phyloP scores from a whole-genome alignment of 495 filamentous ascomycete species.

The Tuber calosporum region DNA sequence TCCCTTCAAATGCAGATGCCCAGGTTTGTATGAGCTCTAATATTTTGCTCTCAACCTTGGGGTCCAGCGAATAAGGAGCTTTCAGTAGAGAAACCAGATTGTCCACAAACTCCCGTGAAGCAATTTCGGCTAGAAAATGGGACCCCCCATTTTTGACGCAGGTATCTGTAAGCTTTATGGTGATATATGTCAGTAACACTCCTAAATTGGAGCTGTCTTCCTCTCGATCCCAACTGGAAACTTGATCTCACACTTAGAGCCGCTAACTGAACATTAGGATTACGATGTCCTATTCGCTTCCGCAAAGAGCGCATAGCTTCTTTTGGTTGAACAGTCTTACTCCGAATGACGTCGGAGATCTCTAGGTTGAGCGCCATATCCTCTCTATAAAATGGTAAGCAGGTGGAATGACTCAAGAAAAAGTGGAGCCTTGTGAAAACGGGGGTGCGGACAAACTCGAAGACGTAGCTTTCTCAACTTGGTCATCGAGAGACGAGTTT shows the following conservation, averaged over 20 bases:
- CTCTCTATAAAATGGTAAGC: constrained; percentile 54
- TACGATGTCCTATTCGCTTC: constrained; percentile 85
- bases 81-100: constrained; percentile 86
- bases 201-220: not conserved
- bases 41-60: constrained; percentile 80
- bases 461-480: constrained; percentile 87
- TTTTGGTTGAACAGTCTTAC: constrained; percentile 91
- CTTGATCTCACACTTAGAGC: constrained; percentile 65
- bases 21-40: constrained; percentile 88
- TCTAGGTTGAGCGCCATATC: constrained; percentile 95
- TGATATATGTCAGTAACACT: constrained; percentile 19
- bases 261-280: constrained; percentile 90
- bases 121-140: constrained; percentile 93
- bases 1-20: constrained; percentile 83
- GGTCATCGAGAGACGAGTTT: constrained; percentile 82
- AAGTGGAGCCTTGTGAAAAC: not conserved
- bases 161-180: constrained; percentile 75
- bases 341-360: constrained; percentile 92
- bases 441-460: constrained; percentile 67
- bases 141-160: constrained; percentile 96
- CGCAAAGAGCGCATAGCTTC: constrained; percentile 96
- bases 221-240: not conserved
- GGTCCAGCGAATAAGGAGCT: constrained; percentile 64
- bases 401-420: not conserved
- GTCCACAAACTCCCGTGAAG: constrained; percentile 96